Percentiles rank a stretch among this genome's conserved stretches.
Conservation (phyloP, 73 alveolate genomes). For the Stentor roeselii region DNA sequence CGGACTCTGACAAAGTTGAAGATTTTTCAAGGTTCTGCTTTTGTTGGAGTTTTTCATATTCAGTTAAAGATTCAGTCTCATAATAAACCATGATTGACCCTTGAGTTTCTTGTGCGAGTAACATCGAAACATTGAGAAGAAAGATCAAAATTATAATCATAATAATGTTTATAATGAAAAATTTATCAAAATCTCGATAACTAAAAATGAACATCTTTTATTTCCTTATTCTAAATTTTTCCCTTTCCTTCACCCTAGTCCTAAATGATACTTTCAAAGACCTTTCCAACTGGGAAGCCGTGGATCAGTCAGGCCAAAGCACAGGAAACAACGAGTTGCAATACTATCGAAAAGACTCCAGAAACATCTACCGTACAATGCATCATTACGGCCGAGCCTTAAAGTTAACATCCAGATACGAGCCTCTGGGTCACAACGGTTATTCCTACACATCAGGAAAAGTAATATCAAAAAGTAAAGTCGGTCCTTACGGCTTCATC, state of each 20-base stretch:
- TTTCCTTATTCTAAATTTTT: no score
- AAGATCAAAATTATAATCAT: no score
- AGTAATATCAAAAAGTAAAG: neutral
- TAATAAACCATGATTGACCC: neutral
- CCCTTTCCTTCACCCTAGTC: neutral
- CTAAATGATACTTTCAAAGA: neutral
- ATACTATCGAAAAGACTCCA: neutral
- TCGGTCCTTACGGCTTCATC: conserved; percentile 29
- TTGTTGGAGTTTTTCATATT: neutral
- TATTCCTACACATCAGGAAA: conserved; percentile 20
- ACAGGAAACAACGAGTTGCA: conserved; percentile 18
- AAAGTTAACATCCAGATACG: neutral
- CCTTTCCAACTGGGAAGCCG: conserved; percentile 19
- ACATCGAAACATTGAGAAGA: no score
- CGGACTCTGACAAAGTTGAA: neutral
- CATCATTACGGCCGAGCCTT: neutral
- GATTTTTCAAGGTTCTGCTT: neutral
- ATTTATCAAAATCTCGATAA: no score
- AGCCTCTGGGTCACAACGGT: conserved; percentile 20
- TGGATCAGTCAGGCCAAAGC: neutral
- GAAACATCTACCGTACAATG: neutral
- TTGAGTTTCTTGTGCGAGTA: neutral
- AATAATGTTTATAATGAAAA: no score
- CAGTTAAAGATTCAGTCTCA: neutral
- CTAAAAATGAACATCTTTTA: no score